Evolutionary conservation across 164 flowering plant genomes (phyloP).

Genomic region (Vitis rotundifolia): DNA sequence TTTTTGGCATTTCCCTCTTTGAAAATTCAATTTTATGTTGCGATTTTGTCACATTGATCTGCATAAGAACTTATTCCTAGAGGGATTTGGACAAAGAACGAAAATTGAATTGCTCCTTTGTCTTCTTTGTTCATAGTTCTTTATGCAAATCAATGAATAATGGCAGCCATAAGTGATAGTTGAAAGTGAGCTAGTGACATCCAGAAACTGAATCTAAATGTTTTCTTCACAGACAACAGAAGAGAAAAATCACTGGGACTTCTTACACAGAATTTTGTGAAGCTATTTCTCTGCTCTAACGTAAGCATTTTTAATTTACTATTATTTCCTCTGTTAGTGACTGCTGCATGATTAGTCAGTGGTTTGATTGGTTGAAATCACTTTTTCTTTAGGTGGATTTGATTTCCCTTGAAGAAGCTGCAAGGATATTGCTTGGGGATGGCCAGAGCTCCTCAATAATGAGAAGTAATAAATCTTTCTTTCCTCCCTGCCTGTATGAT

Average conservation of each 20-base stretch:
- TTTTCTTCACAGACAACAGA: slow-evolving; percentile 55
- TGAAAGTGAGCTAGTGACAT: not conserved
- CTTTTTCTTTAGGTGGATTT: slow-evolving; percentile 43
- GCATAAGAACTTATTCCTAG: too few species aligned
- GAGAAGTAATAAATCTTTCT: slow-evolving; percentile 59
- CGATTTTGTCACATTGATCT: too few species aligned
- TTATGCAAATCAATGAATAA: too few species aligned
- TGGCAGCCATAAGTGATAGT: too few species aligned
- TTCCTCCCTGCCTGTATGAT: too few species aligned
- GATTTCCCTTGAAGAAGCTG: slow-evolving; percentile 87
- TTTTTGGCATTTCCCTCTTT: too few species aligned
- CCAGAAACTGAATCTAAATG: not conserved
- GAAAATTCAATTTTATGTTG: too few species aligned
- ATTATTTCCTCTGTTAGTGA: not conserved
- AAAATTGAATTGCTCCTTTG: too few species aligned
- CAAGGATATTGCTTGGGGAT: slow-evolving; percentile 76
- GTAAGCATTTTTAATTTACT: slow-evolving; percentile 37
- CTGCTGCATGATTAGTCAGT: not conserved
- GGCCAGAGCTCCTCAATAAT: slow-evolving; percentile 47
- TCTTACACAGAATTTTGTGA: slow-evolving; percentile 89
- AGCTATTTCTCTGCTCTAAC: slow-evolving; percentile 79
- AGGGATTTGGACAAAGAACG: too few species aligned
- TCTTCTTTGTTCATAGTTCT: too few species aligned
- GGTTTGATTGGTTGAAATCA: not conserved
- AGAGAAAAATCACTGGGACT: slow-evolving; percentile 90